Percentiles rank a stretch among this genome's conserved stretches.
Evolutionary conservation across 306 rosid genomes (phyloP).

Genomic region (Casuarina equisetifolia): DNA sequence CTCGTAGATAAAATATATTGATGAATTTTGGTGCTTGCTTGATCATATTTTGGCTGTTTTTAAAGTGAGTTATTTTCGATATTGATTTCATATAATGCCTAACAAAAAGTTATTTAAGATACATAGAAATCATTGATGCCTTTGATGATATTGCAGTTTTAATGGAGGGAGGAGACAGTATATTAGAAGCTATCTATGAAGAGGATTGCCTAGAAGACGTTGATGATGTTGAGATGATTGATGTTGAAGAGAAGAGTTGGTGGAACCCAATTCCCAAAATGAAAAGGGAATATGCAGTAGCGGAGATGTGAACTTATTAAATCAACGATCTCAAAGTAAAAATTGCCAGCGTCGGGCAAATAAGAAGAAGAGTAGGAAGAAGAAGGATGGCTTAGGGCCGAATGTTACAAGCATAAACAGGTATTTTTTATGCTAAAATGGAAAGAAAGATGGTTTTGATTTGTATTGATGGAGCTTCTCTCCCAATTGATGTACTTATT

Average conservation of each 20-base stretch:
- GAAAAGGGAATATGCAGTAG: conserved; percentile 31
- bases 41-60: too few relatives aligned
- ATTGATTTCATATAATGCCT: too few relatives aligned
- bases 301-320: conserved; percentile 25
- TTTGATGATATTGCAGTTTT: background rate
- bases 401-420: conserved; percentile 54
- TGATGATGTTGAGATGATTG: conserved; percentile 77
- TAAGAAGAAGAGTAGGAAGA: conserved; percentile 67
- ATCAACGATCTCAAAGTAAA: conserved; percentile 34
- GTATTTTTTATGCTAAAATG: conserved; percentile 24
- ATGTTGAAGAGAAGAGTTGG: conserved; percentile 73
- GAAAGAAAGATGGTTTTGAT: background rate
- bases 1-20: too few relatives aligned
- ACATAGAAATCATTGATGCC: background rate
- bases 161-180: conserved; percentile 66
- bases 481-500: too few relatives aligned
- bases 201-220: conserved; percentile 33
- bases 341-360: conserved; percentile 46
- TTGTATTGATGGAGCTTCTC: background rate
- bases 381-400: conserved; percentile 35
- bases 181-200: conserved; percentile 37
- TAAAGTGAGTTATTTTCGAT: too few relatives aligned
- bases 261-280: conserved; percentile 36
- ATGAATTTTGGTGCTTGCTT: too few relatives aligned
- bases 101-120: too few relatives aligned